Conservation (phyloP, 1,284 basidiomycete species). For the Ganoderma sinense region DNA sequence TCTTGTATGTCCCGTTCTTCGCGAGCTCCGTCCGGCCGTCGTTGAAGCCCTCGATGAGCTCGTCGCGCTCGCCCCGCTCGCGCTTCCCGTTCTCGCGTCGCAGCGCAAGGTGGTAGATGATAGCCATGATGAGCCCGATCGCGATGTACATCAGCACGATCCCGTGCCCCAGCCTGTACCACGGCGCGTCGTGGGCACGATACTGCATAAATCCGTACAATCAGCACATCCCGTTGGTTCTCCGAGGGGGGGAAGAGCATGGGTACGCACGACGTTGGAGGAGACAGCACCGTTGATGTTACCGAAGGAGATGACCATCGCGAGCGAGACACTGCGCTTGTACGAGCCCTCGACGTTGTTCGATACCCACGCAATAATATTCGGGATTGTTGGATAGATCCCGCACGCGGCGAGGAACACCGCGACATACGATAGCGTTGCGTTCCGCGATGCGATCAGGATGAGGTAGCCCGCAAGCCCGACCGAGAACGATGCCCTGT, state of each 20-base stretch:
- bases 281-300: slow-evolving; percentile 56
- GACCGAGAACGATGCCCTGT: slow-evolving; percentile 41
- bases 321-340: slow-evolving; percentile 53
- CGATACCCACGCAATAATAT: slow-evolving; percentile 75
- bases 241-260: neutral
- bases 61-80: slow-evolving; percentile 55
- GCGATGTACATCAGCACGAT: slow-evolving; percentile 58
- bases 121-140: slow-evolving; percentile 52
- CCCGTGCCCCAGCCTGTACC: slow-evolving; percentile 58
- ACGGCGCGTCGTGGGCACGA: slow-evolving; percentile 43
- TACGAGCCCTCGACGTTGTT: slow-evolving; percentile 73
- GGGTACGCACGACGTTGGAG: slow-evolving; percentile 52
- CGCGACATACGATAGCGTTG: slow-evolving; percentile 73
- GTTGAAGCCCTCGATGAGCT: slow-evolving; percentile 49
- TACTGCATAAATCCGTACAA: slow-evolving; percentile 20
- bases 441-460: slow-evolving; percentile 64
- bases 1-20: slow-evolving; percentile 42
- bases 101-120: slow-evolving; percentile 45
- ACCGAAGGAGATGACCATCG: slow-evolving; percentile 50
- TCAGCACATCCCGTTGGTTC: neutral
- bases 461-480: slow-evolving; percentile 71
- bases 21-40: slow-evolving; percentile 37
- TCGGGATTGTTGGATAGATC: slow-evolving; percentile 77
- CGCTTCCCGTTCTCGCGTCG: slow-evolving; percentile 52
- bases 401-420: slow-evolving; percentile 77